phyloP scores from a whole-genome alignment of 2,329 filamentous ascomycete species.

The Aspergillus fumigatiaffinis region DNA sequence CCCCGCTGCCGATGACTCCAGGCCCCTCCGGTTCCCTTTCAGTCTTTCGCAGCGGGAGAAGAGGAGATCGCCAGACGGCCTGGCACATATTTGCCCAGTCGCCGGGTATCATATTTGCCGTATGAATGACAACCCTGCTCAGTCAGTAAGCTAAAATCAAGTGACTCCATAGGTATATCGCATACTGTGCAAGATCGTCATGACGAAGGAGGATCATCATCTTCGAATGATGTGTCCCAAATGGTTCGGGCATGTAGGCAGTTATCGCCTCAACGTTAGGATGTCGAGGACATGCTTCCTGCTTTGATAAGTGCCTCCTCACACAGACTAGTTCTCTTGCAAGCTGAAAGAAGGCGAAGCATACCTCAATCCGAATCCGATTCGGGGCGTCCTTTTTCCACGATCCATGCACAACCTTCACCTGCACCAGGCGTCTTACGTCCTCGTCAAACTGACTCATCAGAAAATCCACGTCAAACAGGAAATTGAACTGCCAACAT shows the following conservation, averaged over 20 bases:
- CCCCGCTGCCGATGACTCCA: slow-evolving; percentile 55
- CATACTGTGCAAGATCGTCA: slow-evolving; percentile 66
- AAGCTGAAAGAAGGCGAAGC: not conserved
- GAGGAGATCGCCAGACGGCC: slow-evolving; percentile 72
- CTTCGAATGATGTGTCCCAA: slow-evolving; percentile 82
- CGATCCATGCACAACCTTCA: slow-evolving; percentile 61
- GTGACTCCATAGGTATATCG: not conserved
- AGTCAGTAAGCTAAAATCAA: slow-evolving; percentile 1
- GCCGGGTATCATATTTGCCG: slow-evolving; percentile 82
- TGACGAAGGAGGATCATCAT: slow-evolving; percentile 81
- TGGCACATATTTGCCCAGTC: slow-evolving; percentile 91
- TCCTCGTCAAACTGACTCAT: slow-evolving; percentile 59
- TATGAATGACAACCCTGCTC: slow-evolving; percentile 68
- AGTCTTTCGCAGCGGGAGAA: slow-evolving; percentile 51
- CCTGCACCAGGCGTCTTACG: slow-evolving; percentile 48
- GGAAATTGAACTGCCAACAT: slow-evolving; percentile 56
- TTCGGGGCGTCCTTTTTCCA: slow-evolving; percentile 65
- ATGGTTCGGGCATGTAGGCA: slow-evolving; percentile 77
- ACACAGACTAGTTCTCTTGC: not conserved
- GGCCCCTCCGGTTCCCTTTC: slow-evolving; percentile 7
- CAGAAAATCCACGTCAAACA: slow-evolving; percentile 56
- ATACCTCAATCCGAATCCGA: slow-evolving; percentile 55
- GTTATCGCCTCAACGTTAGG: slow-evolving; percentile 66
- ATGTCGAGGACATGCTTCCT: slow-evolving; percentile 61
- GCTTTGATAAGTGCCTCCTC: not conserved